Evolutionary conservation across 2,329 filamentous ascomycete genomes (phyloP), one percentile per base, ranked within the genome.

Genomic region (Microascus cirrosus): DNA sequence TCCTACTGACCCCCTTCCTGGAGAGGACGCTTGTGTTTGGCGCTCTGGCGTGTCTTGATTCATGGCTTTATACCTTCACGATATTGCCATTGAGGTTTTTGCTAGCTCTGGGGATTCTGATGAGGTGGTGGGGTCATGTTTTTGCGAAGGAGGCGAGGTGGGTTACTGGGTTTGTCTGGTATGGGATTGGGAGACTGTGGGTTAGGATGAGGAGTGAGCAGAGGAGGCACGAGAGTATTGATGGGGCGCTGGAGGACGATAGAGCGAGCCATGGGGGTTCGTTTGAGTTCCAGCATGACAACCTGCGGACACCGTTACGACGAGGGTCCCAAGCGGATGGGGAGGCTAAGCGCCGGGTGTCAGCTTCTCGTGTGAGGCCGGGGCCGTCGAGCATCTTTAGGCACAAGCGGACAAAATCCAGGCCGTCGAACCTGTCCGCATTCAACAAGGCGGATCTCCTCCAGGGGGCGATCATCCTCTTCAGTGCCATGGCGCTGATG

Each of bases 1-100:
- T 99, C 6, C 76, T 91, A 28, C 74, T 99, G 3, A 91, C 93
- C 0, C 81, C 84, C 0, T 89, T 87, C 60, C 78, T 99, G 5
- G 94, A 99, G 72, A 82, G 87, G 53, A 87, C 92, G 0, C 79
- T 99, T 6, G 84, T 85, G 60, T 97, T 99, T 71, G 94, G 94
- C 7, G 86, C 89, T 0, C 73, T 97, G 36, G 92, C 93, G 7
- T 99, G 94, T 71, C 77, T 99, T 6, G 94, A 99, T 69, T 89
- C 93, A 1, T 99, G 93, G 91, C 81, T 99, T 1, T 94, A 96
- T 72, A 95, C 90, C 0, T 95, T 99, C 65, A 99, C 94, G 0
- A 96, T 99, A 52, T 76, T 99, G 0, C 94, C 94, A 0, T 79
- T 99, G 60, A 83, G 94, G 2, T 97, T 99, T 65, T 70, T 88